Evolutionary conservation across 1,284 basidiomycete species (phyloP), one percentile per base, ranked within the genome.

Genomic region (Xerocomus nothofagi): DNA sequence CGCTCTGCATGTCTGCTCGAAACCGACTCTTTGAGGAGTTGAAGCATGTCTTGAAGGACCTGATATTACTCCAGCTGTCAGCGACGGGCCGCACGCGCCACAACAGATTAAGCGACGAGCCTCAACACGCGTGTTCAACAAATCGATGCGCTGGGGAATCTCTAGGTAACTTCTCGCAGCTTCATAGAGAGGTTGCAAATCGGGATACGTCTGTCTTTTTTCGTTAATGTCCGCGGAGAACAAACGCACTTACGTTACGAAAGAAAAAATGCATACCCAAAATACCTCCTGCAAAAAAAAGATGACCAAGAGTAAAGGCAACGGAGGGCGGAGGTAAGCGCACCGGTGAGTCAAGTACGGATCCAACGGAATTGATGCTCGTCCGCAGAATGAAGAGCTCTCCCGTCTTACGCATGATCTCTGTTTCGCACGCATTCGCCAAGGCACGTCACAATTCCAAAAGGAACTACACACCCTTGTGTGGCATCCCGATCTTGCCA

Each of bases 331-430:
- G 37, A 53, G 44, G 17, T 33, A 43, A 47, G 76, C 87, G 63
- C 68, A 91, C 90, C 20, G 95, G 95, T 29, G 92, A 93, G 72
- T 98, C 94, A 29, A 98, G 77, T 24, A 98, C 94, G 32, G 93
- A 95, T 31, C 95, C 94, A 46, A 98, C 94, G 33, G 94, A 87
- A 64, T 96, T 95, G 63, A 98, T 96, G 66, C 95, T 96, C 57
- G 95, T 94, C 53, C 95, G 79, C 58, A 98, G 75, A 42, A 98
- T 85, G 71, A 98, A 98, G 37, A 98, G 78, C 61, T 93, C 89
- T 27, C 94, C 94, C 59, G 97, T 98, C 71, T 98, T 92, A 67
- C 91, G 91, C 94, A 98, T 97, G 65, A 98, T 98, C 67, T 97
- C 94, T 88, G 57, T 27, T 43, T 21, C 44, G 51, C 10, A 59